phyloP scores from a whole-genome alignment of 768 basidiomycete genomes.

The Hygrophorus russula region DNA sequence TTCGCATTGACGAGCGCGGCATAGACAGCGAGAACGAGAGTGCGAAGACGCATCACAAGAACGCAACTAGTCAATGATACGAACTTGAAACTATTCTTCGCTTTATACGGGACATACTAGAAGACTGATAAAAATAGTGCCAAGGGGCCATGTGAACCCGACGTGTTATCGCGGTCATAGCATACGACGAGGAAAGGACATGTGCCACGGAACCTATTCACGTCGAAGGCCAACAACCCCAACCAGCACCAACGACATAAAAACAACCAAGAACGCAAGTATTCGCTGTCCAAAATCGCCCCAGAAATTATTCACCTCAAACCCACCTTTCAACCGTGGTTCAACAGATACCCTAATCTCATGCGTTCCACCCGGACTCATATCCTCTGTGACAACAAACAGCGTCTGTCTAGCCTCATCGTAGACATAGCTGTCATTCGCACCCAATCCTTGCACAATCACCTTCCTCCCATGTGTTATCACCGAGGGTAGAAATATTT shows the following conservation, averaged over 20 bases:
- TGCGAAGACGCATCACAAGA: too few species aligned
- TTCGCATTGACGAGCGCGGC: too few species aligned
- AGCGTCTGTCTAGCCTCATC: constrained; percentile 66
- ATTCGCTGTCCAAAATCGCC: constrained; percentile 29
- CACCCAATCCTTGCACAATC: constrained; percentile 41
- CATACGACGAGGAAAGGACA: too few species aligned
- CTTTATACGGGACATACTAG: too few species aligned
- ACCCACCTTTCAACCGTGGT: constrained; percentile 39
- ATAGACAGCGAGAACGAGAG: too few species aligned
- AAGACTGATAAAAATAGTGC: too few species aligned
- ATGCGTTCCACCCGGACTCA: constrained; percentile 33
- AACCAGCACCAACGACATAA: constrained; percentile 9
- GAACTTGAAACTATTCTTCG: too few species aligned
- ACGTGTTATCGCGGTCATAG: too few species aligned
- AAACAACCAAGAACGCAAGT: constrained; percentile 12
- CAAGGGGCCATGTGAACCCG: too few species aligned
- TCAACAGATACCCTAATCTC: constrained; percentile 41
- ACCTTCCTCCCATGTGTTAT: constrained; percentile 48
- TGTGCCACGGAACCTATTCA: too few species aligned
- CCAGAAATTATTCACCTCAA: constrained; percentile 55
- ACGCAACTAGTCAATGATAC: too few species aligned
- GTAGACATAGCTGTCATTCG: constrained; percentile 42
- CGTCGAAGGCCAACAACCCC: too few species aligned
- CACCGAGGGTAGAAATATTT: constrained; percentile 66
- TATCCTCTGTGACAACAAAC: constrained; percentile 42